Evolutionary conservation across 768 basidiomycete species (phyloP), one percentile per base, ranked within the genome.

Genomic region (Collybia sordida): DNA sequence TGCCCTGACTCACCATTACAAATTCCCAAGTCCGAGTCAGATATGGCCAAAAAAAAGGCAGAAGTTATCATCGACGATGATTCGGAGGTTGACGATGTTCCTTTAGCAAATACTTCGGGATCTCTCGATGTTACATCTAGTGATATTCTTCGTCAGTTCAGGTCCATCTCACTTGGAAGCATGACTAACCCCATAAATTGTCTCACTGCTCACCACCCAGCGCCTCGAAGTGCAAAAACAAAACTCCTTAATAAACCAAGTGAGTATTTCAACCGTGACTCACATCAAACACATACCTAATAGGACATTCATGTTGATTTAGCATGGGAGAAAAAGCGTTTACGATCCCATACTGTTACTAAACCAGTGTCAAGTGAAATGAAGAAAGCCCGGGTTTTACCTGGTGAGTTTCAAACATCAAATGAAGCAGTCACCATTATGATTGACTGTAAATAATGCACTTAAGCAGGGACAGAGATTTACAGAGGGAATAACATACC

Each of bases 241-340:
- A 42, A 42, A 22, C 41, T 42, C 17, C 41, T 42, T 42, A 22
- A 42, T 17, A 42, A 42, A 14, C 41, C 41, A 23, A 42, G 41
- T 42, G n/a, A n/a, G n/a, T n/a, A n/a, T n/a, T n/a, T n/a, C n/a
- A 42, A n/a, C 41, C 15, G 19, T 37, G 36, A 37, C 36, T 37
- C 36, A 19, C n/a, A n/a, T n/a, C n/a, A n/a, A n/a, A n/a, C n/a
- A 37, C 36, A 37, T 37, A 37, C 19, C 15, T 37, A n/a, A 37
- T n/a, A 37, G 19, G 15, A 19, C 36, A 15, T 37, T 37, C 36
- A 37, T 19, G 15, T 37, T 37, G 15, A 37, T 37, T 19, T 37
- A 37, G 36, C 36, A 15, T 37, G 36, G 36, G 36, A 37, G 19
- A 37, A 37, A 37, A 19, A 37, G 15, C 36, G 19, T n/a, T n/a